Percentiles rank a stretch among this genome's conserved stretches.
These are phyloP conservation scores for Phylloporus scabripes DNA, from an alignment of 768 basidiomycete species.

Conservation along the genomic window DNA sequence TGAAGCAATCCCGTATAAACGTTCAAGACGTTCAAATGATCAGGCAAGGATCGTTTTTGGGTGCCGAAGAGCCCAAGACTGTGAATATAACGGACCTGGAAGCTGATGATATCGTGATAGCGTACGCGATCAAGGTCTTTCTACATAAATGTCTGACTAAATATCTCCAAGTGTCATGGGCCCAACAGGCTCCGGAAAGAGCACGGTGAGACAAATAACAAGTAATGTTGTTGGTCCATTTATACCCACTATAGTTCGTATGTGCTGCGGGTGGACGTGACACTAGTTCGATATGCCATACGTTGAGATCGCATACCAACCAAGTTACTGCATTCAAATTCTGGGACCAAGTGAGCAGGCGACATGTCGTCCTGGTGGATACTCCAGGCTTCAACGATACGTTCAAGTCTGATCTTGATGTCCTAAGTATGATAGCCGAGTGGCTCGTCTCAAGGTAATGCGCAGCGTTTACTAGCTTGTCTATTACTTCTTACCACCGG, in stretches of 20 bases:
- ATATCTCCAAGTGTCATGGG: constrained; percentile 14
- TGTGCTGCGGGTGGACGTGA: neutral
- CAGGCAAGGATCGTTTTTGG: neutral
- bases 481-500: neutral
- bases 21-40: neutral
- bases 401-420: constrained; percentile 8
- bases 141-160: neutral
- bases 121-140: neutral
- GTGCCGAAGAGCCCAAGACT: neutral
- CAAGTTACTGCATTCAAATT: constrained; percentile 6
- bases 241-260: constrained; percentile 9
- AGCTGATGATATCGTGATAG: neutral
- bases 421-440: constrained; percentile 2
- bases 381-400: constrained; percentile 24
- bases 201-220: constrained; percentile 6
- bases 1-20: neutral
- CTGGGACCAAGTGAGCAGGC: neutral
- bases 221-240: neutral
- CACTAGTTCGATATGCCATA: constrained; percentile 5
- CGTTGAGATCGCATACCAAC: constrained; percentile 5
- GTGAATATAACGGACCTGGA: neutral
- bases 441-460: neutral
- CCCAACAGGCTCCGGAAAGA: constrained; percentile 14
- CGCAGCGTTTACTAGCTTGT: neutral
- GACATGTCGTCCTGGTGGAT: constrained; percentile 18